Evolutionary conservation across 2,329 filamentous ascomycete species (phyloP).

Genomic region (Pyricularia sp.): DNA sequence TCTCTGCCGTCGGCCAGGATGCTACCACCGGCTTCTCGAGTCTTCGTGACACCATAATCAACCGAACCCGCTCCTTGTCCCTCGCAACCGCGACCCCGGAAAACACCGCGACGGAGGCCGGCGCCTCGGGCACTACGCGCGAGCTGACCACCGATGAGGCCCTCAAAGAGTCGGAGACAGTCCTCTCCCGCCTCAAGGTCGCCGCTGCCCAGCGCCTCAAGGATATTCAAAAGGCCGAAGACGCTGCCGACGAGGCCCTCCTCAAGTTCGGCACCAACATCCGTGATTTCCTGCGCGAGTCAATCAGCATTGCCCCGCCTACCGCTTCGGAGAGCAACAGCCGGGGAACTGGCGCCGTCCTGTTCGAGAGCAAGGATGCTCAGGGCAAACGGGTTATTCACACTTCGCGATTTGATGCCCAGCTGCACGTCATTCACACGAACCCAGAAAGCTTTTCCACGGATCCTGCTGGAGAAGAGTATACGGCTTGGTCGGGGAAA

Average conservation of each 20-base stretch:
- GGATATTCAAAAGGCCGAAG: slow-evolving; percentile 85
- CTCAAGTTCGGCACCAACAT: slow-evolving; percentile 86
- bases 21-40: slow-evolving; percentile 72
- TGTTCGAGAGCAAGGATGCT: slow-evolving; percentile 92
- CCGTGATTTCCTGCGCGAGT: slow-evolving; percentile 80
- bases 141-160: slow-evolving; percentile 25
- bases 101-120: slow-evolving; percentile 8
- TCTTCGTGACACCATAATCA: slow-evolving; percentile 58
- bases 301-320: slow-evolving; percentile 78
- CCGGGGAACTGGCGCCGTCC: slow-evolving; percentile 29
- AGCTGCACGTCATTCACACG: slow-evolving; percentile 91
- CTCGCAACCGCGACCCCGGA: slow-evolving; percentile 34
- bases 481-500: slow-evolving; percentile 57
- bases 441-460: slow-evolving; percentile 71
- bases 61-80: slow-evolving; percentile 64
- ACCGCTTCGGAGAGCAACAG: slow-evolving; percentile 30
- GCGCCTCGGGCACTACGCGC: slow-evolving; percentile 11
- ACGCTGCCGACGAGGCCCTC: slow-evolving; percentile 91
- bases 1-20: slow-evolving; percentile 68
- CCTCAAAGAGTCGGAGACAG: slow-evolving; percentile 43
- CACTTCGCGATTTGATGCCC: slow-evolving; percentile 87
- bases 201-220: slow-evolving; percentile 79
- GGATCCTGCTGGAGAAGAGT: slow-evolving; percentile 70
- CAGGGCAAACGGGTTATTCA: slow-evolving; percentile 90
- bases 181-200: slow-evolving; percentile 65